phyloP scores from a whole-genome alignment of 768 basidiomycete species.

The Pulveroboletus sp. region DNA sequence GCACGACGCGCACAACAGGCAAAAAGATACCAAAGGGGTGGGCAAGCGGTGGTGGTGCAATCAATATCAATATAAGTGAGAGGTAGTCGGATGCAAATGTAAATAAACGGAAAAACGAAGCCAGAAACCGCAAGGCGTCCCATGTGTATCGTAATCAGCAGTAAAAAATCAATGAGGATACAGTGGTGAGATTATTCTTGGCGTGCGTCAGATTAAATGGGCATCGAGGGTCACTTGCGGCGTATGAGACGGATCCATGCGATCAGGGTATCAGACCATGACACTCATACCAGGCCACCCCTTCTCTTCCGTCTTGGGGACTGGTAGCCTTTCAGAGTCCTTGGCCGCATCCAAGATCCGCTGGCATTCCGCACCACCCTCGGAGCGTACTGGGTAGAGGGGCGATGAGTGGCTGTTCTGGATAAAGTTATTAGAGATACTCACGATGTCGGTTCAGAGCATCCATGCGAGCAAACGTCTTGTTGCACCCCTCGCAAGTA shows the following conservation, averaged over 20 bases:
- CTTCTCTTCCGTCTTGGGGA: conserved; percentile 33
- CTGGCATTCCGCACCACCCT: conserved; percentile 77
- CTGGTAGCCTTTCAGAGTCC: conserved; percentile 19
- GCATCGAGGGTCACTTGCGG: conserved; percentile 17
- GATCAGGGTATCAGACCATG: conserved; percentile 26
- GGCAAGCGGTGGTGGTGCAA: conserved; percentile 11
- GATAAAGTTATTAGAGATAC: conserved; percentile 31
- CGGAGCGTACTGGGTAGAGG: conserved; percentile 59
- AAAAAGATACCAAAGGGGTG: conserved; percentile 10
- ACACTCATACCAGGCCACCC: conserved; percentile 32
- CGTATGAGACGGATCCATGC: conserved; percentile 2
- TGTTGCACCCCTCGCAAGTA: conserved; percentile 88
- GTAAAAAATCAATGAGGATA: conserved; percentile 13
- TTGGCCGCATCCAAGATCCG: conserved; percentile 36
- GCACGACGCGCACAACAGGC: background rate
- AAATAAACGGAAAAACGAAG: conserved; percentile 12
- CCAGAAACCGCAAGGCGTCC: conserved; percentile 30
- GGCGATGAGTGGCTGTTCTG: background rate
- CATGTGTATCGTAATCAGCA: conserved; percentile 25
- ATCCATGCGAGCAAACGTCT: conserved; percentile 94
- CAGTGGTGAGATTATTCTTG: conserved; percentile 17
- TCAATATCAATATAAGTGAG: conserved; percentile 28
- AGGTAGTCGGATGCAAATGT: background rate
- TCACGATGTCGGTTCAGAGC: conserved; percentile 90
- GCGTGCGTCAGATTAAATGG: conserved; percentile 25